Evolutionary conservation across 108 stramenopile species (phyloP).

Genomic region (Cyclotella baltica): DNA sequence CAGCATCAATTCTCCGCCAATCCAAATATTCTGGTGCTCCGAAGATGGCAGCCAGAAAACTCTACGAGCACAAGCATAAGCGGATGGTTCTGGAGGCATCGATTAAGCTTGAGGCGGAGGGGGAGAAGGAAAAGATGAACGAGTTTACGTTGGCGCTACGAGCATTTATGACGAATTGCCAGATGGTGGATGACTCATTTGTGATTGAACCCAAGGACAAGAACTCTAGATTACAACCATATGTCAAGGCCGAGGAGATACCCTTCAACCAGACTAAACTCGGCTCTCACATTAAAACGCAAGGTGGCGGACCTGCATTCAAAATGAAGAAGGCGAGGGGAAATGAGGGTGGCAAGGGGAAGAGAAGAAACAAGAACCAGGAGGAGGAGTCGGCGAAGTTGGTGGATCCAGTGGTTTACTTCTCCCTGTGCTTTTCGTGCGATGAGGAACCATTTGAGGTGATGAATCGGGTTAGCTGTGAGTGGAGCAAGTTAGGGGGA

Average conservation of each 20-base stretch:
- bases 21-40: not conserved
- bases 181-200: not conserved
- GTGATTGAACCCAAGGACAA: not conserved
- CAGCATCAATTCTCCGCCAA: not conserved
- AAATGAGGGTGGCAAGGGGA: not conserved
- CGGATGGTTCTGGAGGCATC: not conserved
- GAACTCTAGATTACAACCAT: not conserved
- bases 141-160: not conserved
- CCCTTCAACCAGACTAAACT: not conserved
- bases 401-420: not conserved
- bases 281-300: not conserved
- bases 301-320: not conserved
- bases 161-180: not conserved
- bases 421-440: not conserved
- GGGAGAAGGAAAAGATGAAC: not conserved
- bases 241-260: not conserved
- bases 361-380: not conserved
- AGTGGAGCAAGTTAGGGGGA: not conserved
- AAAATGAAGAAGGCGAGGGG: not conserved
- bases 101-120: not conserved
- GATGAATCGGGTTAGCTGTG: not conserved
- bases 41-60: not conserved
- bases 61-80: not conserved
- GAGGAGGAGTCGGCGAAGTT: not conserved
- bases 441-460: not conserved